A percentile compares a stretch with the other conserved stretches of the same genome.
phyloP scores from a whole-genome alignment of 768 basidiomycete genomes.

The Auricularia heimuer region DNA sequence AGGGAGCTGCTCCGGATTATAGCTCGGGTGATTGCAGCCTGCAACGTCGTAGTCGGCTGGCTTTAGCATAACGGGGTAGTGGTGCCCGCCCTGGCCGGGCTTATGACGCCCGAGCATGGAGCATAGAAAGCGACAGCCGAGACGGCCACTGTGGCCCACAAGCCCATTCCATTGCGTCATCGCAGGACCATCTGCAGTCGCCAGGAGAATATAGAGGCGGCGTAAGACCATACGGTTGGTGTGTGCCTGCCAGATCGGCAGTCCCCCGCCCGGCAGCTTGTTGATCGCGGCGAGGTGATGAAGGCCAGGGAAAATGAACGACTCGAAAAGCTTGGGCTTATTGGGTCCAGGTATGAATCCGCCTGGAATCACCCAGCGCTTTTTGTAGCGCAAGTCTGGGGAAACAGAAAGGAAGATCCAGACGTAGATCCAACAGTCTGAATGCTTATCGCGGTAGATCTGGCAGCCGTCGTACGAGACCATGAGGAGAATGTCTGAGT shows the following conservation, averaged over 20 bases:
- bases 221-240: constrained; percentile 9
- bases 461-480: constrained; percentile 34
- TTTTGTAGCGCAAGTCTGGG: constrained; percentile 23
- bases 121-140: constrained; percentile 28
- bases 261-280: constrained; percentile 20
- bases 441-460: constrained; percentile 32
- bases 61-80: constrained; percentile 25
- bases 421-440: constrained; percentile 34
- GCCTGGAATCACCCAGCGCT: constrained; percentile 23
- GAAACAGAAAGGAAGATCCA: constrained; percentile 24
- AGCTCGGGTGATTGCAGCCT: constrained; percentile 20
- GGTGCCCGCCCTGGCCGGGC: constrained; percentile 15
- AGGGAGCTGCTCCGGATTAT: neutral
- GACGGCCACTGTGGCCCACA: constrained; percentile 24
- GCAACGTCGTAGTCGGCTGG: constrained; percentile 16
- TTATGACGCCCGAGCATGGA: constrained; percentile 22
- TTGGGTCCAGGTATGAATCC: constrained; percentile 25
- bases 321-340: constrained; percentile 26
- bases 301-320: constrained; percentile 26
- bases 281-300: constrained; percentile 21
- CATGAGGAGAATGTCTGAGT: constrained; percentile 25
- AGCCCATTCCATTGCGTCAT: constrained; percentile 24
- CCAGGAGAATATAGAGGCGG: constrained; percentile 17
- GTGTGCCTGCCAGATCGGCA: constrained; percentile 24
- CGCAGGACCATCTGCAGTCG: constrained; percentile 22